Base-by-base conservation (phyloP, 225 moss, liverwort and hornwort species). In the Lunularia cruciata region DNA sequence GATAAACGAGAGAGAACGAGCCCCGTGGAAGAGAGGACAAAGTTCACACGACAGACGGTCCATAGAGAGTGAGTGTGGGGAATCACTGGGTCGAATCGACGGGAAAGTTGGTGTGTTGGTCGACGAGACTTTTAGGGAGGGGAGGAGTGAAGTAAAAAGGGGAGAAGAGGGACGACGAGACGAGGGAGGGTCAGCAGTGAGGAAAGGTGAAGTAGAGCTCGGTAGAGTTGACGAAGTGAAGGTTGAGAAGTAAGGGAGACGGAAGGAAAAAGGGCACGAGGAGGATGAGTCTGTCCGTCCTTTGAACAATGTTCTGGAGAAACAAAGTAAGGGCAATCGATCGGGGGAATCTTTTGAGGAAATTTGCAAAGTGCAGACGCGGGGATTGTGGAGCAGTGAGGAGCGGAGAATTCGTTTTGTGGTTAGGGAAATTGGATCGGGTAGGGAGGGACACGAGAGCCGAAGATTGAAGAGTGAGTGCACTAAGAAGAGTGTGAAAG, bases 341-440 rank as follows among this genome's bases (percentile, higher is more conserved):
- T 72, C 72, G 52, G 49, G 31, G 26, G 46, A 54, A 67, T 60
- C 54, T 53, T 72, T 67, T 37, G n/a, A 53, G 57, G 28, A 42
- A 61, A 80, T 66, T 75, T 47, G 38, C 56, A 26, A 20, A 63
- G 68, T 53, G 53, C 55, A 55, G 28, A 49, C 49, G 15, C 9
- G n/a, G 0, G 51, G 43, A 71, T 71, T 67, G 19, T 47, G 20
- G 25, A 66, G 70, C 16, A 36, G 47, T 52, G 54, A 18, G 18
- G 39, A 40, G 32, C 71, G 67, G 69, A 36, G 60, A 76, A 67
- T 76, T 64, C 63, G 18, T 10, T 28, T 38, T 37, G 35, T 59
- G 72, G 47, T 69, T 80, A 69, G 75, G 76, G 59, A 64, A 71
- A 79, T 80, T 73, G 72, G 72, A 65, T 65, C 58, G 72, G 80